phyloP scores from a whole-genome alignment of 148 eudicot genomes.

The Rhododendron kiyosumense region DNA sequence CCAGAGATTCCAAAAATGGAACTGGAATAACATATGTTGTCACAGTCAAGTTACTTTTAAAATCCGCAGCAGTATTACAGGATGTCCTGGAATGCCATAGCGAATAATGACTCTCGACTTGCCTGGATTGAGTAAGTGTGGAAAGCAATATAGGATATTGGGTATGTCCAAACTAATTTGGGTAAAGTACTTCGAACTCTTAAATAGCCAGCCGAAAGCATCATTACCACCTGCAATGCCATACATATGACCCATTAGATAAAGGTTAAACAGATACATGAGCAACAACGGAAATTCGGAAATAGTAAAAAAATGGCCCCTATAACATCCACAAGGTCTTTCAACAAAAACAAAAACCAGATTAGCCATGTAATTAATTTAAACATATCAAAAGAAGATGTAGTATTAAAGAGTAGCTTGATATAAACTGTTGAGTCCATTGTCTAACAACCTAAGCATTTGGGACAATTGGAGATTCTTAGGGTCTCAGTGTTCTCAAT shows the following conservation, averaged over 20 bases:
- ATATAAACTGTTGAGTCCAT: not conserved
- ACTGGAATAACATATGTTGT: not conserved
- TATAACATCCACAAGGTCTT: not conserved
- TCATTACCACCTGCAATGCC: conserved; percentile 69
- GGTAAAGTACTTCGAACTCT: conserved; percentile 86
- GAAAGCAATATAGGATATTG: conserved; percentile 79
- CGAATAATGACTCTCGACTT: conserved; percentile 22
- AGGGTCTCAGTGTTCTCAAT: not conserved
- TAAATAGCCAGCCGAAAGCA: conserved; percentile 96
- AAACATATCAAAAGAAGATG: not conserved
- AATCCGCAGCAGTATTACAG: not conserved
- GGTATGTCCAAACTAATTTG: conserved; percentile 75
- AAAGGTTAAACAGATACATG: too few species aligned
- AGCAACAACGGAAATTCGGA: not conserved
- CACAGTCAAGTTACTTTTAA: not conserved
- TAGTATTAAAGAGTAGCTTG: not conserved
- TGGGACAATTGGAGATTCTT: not conserved
- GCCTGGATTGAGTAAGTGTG: conserved; percentile 95
- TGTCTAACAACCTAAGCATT: not conserved
- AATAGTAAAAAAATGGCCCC: not conserved
- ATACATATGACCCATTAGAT: conserved; percentile 1
- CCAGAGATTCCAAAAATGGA: not conserved
- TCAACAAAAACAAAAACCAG: not conserved
- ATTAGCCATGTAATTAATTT: not conserved
- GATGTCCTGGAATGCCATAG: not conserved